Base-by-base conservation (phyloP, 768 basidiomycete species). In the Podaxis sp. region DNA sequence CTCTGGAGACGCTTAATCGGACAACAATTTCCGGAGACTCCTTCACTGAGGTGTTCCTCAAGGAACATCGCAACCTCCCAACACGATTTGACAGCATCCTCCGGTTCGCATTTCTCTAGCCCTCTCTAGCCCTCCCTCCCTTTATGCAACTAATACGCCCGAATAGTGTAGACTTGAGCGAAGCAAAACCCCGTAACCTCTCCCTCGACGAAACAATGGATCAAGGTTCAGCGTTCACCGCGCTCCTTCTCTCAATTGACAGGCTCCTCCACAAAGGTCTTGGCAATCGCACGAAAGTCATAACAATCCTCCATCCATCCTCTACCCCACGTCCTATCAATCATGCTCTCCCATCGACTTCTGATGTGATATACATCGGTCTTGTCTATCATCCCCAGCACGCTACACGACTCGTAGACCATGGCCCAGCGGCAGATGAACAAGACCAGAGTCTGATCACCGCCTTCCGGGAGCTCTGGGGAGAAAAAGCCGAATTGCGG, bases 401-500 rank as follows among this genome's bases (percentile, higher is more conserved):
- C 62, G 92, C 93, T 2, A 86, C 87, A 64, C 86, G 92, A 7
- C 84, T 98, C 1, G 90, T 98, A 27, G 97, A 98, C 66, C 91
- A 95, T 63, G 96, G 96, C 2, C 96, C 96, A 1, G 71, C 88
- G 0, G 90, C 86, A 54, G 85, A 86, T 10, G 86, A 88, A 40
- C 69, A 79, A 46, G 80, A 88, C 53, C 74, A 78, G 23, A 70
- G 76, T 9, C 78, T 72, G 4, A 77, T 81, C 0, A 73, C 81
- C 48, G 78, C 76, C 2, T 99, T 97, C 79, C 85, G 88, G 23
- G 81, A 85, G 4, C 77, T 98, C 65, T 99, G 97, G 97, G 96
- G 95, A 0, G 77, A 83, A 40, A 96, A 94, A 71, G 88, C 95
- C 0, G 96, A 98, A 69, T 77, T 98, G 16, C 83, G 97, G 5